Conservation (phyloP, 75 land plant genomes). For the Cunninghamia lanceolata region DNA sequence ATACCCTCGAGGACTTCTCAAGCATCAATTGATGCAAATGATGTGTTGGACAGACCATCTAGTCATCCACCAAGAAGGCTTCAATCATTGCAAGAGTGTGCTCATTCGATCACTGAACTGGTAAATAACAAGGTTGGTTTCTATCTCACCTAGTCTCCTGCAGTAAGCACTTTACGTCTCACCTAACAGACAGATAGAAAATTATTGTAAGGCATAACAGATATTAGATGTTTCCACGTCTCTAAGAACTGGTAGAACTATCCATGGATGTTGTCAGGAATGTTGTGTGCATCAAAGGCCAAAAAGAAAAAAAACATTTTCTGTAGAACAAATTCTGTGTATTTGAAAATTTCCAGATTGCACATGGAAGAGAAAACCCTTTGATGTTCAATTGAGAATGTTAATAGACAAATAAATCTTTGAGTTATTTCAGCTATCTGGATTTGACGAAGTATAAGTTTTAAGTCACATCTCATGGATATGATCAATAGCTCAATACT, state of each 20-base stretch:
- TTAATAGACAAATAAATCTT: not conserved
- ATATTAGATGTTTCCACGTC: not conserved
- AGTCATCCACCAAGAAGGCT: conserved; percentile 56
- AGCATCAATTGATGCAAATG: conserved; percentile 42
- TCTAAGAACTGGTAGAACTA: not conserved
- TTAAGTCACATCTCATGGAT: not conserved
- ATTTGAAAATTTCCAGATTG: not conserved
- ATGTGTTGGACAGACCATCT: conserved; percentile 62
- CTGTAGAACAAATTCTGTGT: not conserved
- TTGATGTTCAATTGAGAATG: not conserved
- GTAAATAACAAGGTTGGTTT: conserved; percentile 67
- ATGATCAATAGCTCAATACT: not conserved
- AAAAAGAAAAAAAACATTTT: too few species aligned
- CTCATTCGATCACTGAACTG: conserved; percentile 61
- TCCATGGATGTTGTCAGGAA: not conserved
- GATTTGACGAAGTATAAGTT: not conserved
- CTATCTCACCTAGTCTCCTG: not conserved
- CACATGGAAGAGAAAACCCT: not conserved
- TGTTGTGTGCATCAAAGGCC: not conserved
- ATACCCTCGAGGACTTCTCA: conserved; percentile 58
- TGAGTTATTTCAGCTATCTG: not conserved
- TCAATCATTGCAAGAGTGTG: conserved; percentile 67
- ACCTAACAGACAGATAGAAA: not conserved
- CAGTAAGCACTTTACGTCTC: not conserved
- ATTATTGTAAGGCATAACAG: not conserved